Conservation (phyloP, 306 rosid genomes). For the Sicyos baderoa region DNA sequence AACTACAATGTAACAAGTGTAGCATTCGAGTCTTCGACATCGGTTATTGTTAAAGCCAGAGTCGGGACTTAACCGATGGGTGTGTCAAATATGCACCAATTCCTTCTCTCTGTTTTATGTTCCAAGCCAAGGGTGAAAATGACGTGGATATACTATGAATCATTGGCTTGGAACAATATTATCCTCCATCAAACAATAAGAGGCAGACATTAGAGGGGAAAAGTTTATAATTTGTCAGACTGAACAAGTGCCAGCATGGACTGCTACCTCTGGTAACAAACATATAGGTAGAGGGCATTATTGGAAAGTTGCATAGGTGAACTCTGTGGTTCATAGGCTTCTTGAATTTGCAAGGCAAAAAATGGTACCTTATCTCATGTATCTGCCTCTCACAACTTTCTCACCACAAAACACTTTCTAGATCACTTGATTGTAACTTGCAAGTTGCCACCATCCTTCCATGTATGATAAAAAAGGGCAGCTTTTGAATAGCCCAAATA, state of each 20-base stretch:
- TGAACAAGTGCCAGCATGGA: slow-evolving; percentile 8
- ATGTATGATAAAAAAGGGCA: neutral
- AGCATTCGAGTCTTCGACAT: neutral
- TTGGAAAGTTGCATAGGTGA: slow-evolving; percentile 24
- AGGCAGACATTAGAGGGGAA: slow-evolving; percentile 10
- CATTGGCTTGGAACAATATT: slow-evolving; percentile 7
- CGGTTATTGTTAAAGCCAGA: neutral
- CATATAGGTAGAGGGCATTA: slow-evolving; percentile 23
- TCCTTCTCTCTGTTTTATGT: neutral
- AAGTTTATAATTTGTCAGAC: slow-evolving; percentile 3
- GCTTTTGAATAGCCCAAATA: neutral
- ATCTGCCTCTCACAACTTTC: slow-evolving; percentile 31
- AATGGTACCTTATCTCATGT: slow-evolving; percentile 53
- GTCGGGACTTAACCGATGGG: neutral
- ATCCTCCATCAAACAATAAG: neutral
- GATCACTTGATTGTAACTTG: slow-evolving; percentile 3
- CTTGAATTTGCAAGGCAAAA: slow-evolving; percentile 17
- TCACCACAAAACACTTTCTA: slow-evolving; percentile 59
- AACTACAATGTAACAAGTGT: neutral
- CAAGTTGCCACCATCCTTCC: slow-evolving; percentile 9
- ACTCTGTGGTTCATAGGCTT: slow-evolving; percentile 43
- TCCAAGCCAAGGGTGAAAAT: neutral
- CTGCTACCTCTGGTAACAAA: neutral
- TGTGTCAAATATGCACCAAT: neutral
- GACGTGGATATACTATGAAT: slow-evolving; percentile 3